Percentiles rank a stretch among this genome's conserved stretches.
phyloP scores from a whole-genome alignment of 2,329 filamentous ascomycete genomes.

The Beauveria scarabaeidicola region DNA sequence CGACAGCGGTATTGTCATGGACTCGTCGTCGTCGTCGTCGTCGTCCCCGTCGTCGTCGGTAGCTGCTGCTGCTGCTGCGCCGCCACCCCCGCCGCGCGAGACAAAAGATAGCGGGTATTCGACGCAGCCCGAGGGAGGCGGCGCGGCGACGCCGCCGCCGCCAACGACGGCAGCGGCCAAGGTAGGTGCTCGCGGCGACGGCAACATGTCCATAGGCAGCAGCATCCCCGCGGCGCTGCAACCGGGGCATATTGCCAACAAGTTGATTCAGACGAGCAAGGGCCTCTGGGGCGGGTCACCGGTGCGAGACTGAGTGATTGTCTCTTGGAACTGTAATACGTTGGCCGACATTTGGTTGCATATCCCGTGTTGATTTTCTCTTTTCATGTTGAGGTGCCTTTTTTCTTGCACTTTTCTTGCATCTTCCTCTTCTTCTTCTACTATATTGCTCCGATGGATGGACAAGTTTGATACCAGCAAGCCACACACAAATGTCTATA shows the following conservation, averaged over 20 bases:
- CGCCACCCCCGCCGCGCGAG: constrained; percentile 1
- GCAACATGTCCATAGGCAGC: constrained; percentile 39
- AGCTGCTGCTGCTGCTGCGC: neutral
- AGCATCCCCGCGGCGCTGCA: constrained; percentile 43
- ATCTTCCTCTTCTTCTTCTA: neutral
- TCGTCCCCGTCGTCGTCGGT: too few species aligned
- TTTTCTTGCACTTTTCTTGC: neutral
- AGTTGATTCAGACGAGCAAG: constrained; percentile 54
- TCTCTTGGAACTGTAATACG: neutral
- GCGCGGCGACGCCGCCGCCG: neutral
- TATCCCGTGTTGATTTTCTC: neutral
- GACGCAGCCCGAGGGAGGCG: constrained; percentile 26
- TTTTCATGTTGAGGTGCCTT: neutral
- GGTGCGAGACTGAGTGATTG: constrained; percentile 18
- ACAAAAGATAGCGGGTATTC: constrained; percentile 42
- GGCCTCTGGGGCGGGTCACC: constrained; percentile 47
- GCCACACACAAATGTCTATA: neutral
- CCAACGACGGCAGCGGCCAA: neutral
- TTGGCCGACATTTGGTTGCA: too few species aligned
- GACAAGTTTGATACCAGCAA: neutral
- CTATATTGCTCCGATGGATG: neutral
- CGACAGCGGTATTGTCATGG: constrained; percentile 37
- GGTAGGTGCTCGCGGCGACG: constrained; percentile 15
- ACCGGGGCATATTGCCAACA: constrained; percentile 47
- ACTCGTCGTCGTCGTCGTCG: neutral